Percentiles rank a stretch among this genome's conserved stretches.
These are phyloP conservation scores for Lotus japonicus DNA, from an alignment of 306 rosid species.

Conservation along the genomic window DNA sequence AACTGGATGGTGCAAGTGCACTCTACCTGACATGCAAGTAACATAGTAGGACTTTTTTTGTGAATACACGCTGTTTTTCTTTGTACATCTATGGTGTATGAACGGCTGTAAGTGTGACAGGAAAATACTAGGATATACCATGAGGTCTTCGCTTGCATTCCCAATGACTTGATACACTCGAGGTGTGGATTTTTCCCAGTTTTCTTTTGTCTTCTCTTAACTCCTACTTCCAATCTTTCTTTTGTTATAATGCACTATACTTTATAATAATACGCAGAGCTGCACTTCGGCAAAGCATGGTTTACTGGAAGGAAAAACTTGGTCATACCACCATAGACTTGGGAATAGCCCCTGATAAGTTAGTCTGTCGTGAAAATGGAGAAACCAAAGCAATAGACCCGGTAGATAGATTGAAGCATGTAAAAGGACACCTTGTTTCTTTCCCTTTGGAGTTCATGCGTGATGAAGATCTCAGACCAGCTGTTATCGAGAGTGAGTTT, in stretches of 20 bases:
- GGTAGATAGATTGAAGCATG: conserved; percentile 44
- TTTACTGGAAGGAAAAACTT: conserved; percentile 58
- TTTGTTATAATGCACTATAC: not conserved
- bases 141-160: conserved; percentile 81
- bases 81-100: conserved; percentile 2
- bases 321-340: conserved; percentile 75
- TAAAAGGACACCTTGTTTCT: conserved; percentile 85
- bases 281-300: conserved; percentile 65
- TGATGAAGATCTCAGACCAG: conserved; percentile 92
- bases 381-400: conserved; percentile 41
- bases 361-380: conserved; percentile 49
- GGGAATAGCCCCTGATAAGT: conserved; percentile 71
- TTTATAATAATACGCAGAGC: conserved; percentile 39
- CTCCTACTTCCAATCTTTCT: not conserved
- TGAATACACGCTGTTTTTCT: not conserved
- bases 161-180: conserved; percentile 77
- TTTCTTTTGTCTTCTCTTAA: not conserved
- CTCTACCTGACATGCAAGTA: not conserved
- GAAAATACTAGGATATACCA: conserved; percentile 74
- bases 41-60: not conserved
- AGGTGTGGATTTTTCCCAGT: conserved; percentile 42
- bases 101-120: conserved; percentile 34
- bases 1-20: too few species aligned
- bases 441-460: conserved; percentile 91
- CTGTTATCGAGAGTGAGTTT: conserved; percentile 84